Base-by-base conservation (phyloP, 805 yeast species). In the Sugiyamaella valdiviana region DNA sequence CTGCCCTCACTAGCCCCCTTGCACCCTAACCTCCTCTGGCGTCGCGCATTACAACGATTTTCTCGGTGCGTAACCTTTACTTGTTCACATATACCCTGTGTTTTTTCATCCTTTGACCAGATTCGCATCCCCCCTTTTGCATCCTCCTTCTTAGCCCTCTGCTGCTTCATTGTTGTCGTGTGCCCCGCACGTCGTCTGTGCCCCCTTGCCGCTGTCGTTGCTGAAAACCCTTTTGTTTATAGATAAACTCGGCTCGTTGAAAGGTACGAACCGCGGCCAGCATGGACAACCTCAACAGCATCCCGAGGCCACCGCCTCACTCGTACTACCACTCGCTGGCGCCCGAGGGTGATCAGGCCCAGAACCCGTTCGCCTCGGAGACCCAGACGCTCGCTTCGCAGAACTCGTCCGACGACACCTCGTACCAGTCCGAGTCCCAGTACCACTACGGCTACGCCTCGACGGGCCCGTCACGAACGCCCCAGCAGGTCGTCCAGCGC, bases 351-450 rank as follows among this genome's bases (percentile, higher is more conserved):
- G 44, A 44, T 22, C 42, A 51, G 15, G 55, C 55, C 3, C 49
- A 46, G 46, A 63, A 63, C 52, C 66, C 66, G 24, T 63, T 63
- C 43, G 62, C 55, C 6, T 56, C 61, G 16, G 61, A 57, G 36
- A 52, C 60, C 14, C 59, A 57, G 12, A 53, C 59, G 3, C 39
- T 57, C 35, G 52, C 51, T 14, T 55, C 58, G n/a, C 44, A 39
- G 14, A 56, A 56, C 37, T 52, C 55, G 35, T 50, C 53, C n/a
- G 53, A 51, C 20, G 32, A 26, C 32, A 26, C 32, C n/a, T 23
- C 36, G 19, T 4, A 23, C 36, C 19, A 29, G 22, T 41, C 44
- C 3, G 26, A 41, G 19, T 24, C 44, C 6, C 44, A 50, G 23
- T 19, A 49, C 44, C 26, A 23, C 42, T 46, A 46, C 29, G 23